Evolutionary conservation across 1,284 basidiomycete genomes (phyloP).

Genomic region (Trichosporon sp.): DNA sequence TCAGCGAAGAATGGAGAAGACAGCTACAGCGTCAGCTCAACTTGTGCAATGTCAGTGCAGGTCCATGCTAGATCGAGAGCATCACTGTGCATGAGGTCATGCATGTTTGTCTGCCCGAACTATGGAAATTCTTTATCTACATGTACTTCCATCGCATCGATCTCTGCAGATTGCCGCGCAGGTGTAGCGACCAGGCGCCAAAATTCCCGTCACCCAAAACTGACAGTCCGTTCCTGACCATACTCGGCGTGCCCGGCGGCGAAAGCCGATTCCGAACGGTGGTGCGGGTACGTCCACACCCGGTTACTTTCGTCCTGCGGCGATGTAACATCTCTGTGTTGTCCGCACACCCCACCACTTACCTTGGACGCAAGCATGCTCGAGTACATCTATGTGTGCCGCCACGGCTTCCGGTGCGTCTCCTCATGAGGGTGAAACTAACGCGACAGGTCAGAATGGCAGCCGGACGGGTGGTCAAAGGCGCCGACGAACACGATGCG

Average conservation of each 20-base stretch:
- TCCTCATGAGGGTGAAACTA: constrained; percentile 15
- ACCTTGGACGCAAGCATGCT: constrained; percentile 46
- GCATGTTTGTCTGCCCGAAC: background rate
- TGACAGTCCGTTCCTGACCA: too few relatives aligned
- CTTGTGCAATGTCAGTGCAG: too few relatives aligned
- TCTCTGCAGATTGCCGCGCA: too few relatives aligned
- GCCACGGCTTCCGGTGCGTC: constrained; percentile 50
- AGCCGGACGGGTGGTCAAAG: constrained; percentile 26
- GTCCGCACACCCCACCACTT: background rate
- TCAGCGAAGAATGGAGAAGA: too few relatives aligned
- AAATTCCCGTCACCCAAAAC: background rate
- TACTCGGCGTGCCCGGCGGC: background rate
- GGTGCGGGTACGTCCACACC: background rate
- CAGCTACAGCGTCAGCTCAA: too few relatives aligned
- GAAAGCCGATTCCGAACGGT: background rate
- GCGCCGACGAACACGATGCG: constrained; percentile 49
- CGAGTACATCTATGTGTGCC: constrained; percentile 51
- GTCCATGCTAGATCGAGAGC: too few relatives aligned
- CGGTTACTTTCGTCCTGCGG: background rate
- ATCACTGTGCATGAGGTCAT: too few relatives aligned
- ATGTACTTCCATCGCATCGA: too few relatives aligned
- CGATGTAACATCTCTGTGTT: background rate
- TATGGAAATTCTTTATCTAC: background rate
- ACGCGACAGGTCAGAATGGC: constrained; percentile 7
- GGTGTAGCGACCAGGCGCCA: background rate